These are phyloP conservation scores for Neophaeococcomyces aloes DNA, from an alignment of 2,329 filamentous ascomycete genomes.

Conservation along the genomic window DNA sequence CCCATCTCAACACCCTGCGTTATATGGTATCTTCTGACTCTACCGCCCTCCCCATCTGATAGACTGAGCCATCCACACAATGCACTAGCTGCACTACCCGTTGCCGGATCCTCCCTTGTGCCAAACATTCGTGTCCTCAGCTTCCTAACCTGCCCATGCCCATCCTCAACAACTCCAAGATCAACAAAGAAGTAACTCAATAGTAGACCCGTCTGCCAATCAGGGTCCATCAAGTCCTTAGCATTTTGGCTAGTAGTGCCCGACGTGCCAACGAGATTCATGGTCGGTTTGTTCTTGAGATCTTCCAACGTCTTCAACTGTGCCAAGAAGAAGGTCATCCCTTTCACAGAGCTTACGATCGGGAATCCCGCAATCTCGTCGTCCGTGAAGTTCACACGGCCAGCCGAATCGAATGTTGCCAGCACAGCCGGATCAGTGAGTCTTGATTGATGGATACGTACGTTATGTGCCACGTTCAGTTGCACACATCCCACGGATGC, in stretches of 20 bases:
- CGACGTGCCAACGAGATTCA: constrained; percentile 19
- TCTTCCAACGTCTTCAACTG: constrained; percentile 50
- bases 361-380: constrained; percentile 1
- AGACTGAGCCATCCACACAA: constrained; percentile 38
- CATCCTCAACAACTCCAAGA: constrained; percentile 5
- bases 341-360: constrained; percentile 32
- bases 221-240: constrained; percentile 24
- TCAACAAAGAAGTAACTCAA: constrained; percentile 23
- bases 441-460: constrained; percentile 24
- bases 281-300: constrained; percentile 33
- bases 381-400: neutral
- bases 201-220: constrained; percentile 25
- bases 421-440: constrained; percentile 17
- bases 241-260: constrained; percentile 17
- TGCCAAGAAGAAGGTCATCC: constrained; percentile 51
- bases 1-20: constrained; percentile 61
- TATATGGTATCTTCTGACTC: constrained; percentile 37
- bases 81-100: constrained; percentile 52
- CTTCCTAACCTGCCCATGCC: neutral
- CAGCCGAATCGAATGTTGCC: constrained; percentile 2
- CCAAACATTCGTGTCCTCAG: constrained; percentile 15
- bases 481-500: constrained; percentile 16
- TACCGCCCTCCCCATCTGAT: constrained; percentile 13
- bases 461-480: constrained; percentile 29
- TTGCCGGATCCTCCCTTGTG: constrained; percentile 47